Evolutionary conservation across 208 protist species (phyloP), one percentile per base, ranked within the genome.

Genomic region (Wallacemonas sp.): DNA sequence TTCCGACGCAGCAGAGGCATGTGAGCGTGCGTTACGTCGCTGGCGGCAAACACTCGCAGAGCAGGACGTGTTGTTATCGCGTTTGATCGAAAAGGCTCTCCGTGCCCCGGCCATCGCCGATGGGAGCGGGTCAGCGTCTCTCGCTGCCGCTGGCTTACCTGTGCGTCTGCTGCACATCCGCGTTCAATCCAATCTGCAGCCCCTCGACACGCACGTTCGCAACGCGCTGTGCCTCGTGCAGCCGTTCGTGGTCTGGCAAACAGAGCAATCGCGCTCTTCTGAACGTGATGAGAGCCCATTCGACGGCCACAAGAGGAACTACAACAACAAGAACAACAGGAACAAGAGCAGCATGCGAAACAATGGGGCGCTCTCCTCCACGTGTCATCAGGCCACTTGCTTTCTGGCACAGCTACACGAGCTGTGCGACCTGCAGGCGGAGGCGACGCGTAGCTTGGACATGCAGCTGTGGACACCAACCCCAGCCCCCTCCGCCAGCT

Each of bases 401-500:
- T 15, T 58, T 17, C n/a, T 58, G 9, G 33, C 51, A 11, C 0
- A 58, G 41, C 51, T 58, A 14, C 51, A 39, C 51, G 51, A 58
- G 51, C 51, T 58, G 14, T 58, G 51, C n/a, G 30, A 58, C 42
- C 63, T 74, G 38, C 63, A 79, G 41, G 46, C 30, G 9, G 73
- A 79, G 17, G 68, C 73, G 1, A 69, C 72, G 19, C 67, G 47
- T 2, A 45, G 58, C 5, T 54, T 79, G 24, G 58, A 74, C 33
- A 56, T 47, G 0, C 54, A 79, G 19, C 63, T 79, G 21, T 62
- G 30, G 30, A 27, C 14, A 6, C 31, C 19, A 21, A 9, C 24
- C 14, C 24, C 22, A n/a, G 46, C n/a, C 21, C 21, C 46, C 17
- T 26, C 15, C 46, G 46, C 46, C 22, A 33, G 24, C 22, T 54